Conservation (phyloP, 345 rosid species). For the Bruguiera parviflora region DNA sequence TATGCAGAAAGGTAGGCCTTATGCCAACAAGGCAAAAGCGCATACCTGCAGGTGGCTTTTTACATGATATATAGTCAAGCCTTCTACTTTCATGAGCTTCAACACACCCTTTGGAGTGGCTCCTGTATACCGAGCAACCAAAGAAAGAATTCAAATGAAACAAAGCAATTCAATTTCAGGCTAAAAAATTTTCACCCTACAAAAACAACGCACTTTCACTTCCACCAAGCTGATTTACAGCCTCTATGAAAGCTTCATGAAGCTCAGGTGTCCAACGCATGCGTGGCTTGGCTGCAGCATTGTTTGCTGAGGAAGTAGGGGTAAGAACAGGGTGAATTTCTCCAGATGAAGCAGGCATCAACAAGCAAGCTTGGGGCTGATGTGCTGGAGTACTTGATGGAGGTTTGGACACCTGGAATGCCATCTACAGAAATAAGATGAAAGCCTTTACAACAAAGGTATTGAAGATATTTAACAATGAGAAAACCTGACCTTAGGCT, state of each 20-base stretch:
- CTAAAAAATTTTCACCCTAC: background rate
- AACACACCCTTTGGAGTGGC: slow-evolving; percentile 92
- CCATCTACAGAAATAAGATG: slow-evolving; percentile 43
- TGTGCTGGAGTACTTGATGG: slow-evolving; percentile 33
- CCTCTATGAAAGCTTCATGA: slow-evolving; percentile 86
- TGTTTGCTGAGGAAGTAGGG: slow-evolving; percentile 50
- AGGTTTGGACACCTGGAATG: slow-evolving; percentile 47
- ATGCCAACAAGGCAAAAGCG: background rate
- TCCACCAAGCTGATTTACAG: slow-evolving; percentile 87
- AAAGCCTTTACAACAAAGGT: slow-evolving; percentile 10
- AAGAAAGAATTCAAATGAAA: slow-evolving; percentile 23
- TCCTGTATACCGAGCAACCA: slow-evolving; percentile 36
- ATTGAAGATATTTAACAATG: background rate
- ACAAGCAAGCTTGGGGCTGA: slow-evolving; percentile 41
- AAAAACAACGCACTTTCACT: slow-evolving; percentile 49
- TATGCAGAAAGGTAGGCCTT: background rate
- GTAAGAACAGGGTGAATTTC: slow-evolving; percentile 45
- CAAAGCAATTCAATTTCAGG: background rate
- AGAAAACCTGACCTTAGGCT: slow-evolving; percentile 55
- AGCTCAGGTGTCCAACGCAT: slow-evolving; percentile 95
- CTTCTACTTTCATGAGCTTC: slow-evolving; percentile 78
- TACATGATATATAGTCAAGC: slow-evolving; percentile 87
- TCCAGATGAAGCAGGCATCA: slow-evolving; percentile 51
- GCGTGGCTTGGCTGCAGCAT: slow-evolving; percentile 63
- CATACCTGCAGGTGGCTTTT: slow-evolving; percentile 89